Evolutionary conservation across 495 filamentous ascomycete genomes (phyloP).

Genomic region (Penicillium pulvis): DNA sequence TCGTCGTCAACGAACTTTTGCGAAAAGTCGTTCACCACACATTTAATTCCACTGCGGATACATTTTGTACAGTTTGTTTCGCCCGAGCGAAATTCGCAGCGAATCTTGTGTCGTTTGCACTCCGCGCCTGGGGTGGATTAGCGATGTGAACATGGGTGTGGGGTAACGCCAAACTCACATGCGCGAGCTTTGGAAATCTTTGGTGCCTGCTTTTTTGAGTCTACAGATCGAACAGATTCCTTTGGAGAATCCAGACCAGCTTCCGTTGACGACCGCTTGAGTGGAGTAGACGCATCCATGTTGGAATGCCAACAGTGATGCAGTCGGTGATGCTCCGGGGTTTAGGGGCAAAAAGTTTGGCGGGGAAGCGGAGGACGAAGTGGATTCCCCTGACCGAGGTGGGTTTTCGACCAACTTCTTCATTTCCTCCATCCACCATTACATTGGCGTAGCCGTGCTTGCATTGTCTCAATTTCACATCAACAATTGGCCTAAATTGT

Average conservation of each 20-base stretch:
- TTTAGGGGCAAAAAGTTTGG: slow-evolving; percentile 21
- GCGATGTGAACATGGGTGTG: slow-evolving; percentile 14
- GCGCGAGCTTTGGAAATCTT: slow-evolving; percentile 52
- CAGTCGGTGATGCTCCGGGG: slow-evolving; percentile 47
- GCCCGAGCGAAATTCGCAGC: slow-evolving; percentile 47
- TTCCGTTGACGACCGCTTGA: slow-evolving; percentile 48
- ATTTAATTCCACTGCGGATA: slow-evolving; percentile 49
- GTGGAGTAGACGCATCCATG: slow-evolving; percentile 31
- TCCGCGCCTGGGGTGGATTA: slow-evolving; percentile 39
- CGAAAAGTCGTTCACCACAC: slow-evolving; percentile 52
- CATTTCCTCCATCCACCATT: not conserved
- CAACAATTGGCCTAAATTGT: not conserved
- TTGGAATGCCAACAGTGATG: slow-evolving; percentile 10
- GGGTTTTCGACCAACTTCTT: not conserved
- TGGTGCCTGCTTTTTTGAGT: slow-evolving; percentile 26
- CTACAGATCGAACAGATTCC: slow-evolving; percentile 25
- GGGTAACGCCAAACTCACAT: slow-evolving; percentile 35
- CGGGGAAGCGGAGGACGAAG: slow-evolving; percentile 19
- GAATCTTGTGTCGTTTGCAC: slow-evolving; percentile 52
- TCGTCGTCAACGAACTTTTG: slow-evolving; percentile 54
- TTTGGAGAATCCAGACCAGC: slow-evolving; percentile 40
- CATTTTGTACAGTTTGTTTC: slow-evolving; percentile 49
- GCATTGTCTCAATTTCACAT: not conserved
- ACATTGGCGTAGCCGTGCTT: not conserved
- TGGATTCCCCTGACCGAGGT: slow-evolving; percentile 6